Percentiles rank a stretch among this genome's conserved stretches.
These are phyloP conservation scores for Colletotrichum tofieldiae DNA, from an alignment of 2,329 filamentous ascomycete genomes.

Conservation along the genomic window DNA sequence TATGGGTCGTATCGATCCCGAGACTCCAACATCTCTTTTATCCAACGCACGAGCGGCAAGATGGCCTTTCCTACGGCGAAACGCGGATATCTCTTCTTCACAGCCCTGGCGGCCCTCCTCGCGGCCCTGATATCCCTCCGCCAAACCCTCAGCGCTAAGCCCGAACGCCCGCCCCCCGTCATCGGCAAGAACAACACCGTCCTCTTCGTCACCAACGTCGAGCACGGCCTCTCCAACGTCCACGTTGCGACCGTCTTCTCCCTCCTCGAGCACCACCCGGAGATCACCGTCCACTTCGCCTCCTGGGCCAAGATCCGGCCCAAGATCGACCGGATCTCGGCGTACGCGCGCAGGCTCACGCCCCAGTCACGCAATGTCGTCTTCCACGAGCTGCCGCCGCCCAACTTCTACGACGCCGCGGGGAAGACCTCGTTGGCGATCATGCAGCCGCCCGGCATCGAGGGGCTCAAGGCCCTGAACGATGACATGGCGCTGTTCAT, in stretches of 20 bases:
- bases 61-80: background rate
- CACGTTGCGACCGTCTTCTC: slow-evolving; percentile 54
- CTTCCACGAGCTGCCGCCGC: slow-evolving; percentile 48
- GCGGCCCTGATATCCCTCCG: slow-evolving; percentile 10
- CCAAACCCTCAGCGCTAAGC: background rate
- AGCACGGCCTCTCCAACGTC: slow-evolving; percentile 56
- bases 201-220: slow-evolving; percentile 52
- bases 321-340: slow-evolving; percentile 39
- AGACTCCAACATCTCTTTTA: too few relatives aligned
- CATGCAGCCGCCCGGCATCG: slow-evolving; percentile 45
- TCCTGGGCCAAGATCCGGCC: slow-evolving; percentile 48
- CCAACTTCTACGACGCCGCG: slow-evolving; percentile 44
- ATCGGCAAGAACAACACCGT: slow-evolving; percentile 50
- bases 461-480: slow-evolving; percentile 38
- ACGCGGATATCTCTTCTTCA: background rate
- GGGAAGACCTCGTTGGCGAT: slow-evolving; percentile 41
- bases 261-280: slow-evolving; percentile 51
- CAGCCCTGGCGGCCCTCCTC: background rate
- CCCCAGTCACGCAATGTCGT: slow-evolving; percentile 42
- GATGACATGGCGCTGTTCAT: slow-evolving; percentile 45
- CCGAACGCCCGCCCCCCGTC: background rate
- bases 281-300: slow-evolving; percentile 54
- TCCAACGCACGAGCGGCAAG: slow-evolving; percentile 19
- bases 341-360: slow-evolving; percentile 42
- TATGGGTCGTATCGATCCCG: too few relatives aligned